A percentile compares a stretch with the other conserved stretches of the same genome.
These are phyloP conservation scores for Magnolia changhungtana DNA, from an alignment of 164 flowering plant genomes.

Conservation along the genomic window DNA sequence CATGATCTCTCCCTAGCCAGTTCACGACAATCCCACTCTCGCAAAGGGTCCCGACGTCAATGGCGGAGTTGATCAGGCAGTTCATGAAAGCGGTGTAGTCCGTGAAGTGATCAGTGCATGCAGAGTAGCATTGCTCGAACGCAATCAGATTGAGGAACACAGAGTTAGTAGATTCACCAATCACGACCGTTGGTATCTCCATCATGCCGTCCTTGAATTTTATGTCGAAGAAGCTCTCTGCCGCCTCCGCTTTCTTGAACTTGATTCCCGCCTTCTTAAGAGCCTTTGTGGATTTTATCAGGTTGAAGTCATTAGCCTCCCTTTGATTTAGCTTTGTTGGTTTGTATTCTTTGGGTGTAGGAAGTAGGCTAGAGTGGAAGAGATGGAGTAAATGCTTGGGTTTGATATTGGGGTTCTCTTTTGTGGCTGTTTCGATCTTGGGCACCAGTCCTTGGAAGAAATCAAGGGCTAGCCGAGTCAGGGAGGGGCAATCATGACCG, in stretches of 20 bases:
- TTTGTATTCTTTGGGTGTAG: no score
- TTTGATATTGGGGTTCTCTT: not conserved
- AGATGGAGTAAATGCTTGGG: slow-evolving; percentile 4
- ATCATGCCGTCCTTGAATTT: not conserved
- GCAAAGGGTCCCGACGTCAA: slow-evolving; percentile 19
- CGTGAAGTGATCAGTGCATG: not conserved
- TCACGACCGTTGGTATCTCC: not conserved
- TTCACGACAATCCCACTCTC: slow-evolving; percentile 9
- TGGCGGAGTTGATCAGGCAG: slow-evolving; percentile 14
- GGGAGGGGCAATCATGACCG: not conserved
- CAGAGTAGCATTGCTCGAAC: not conserved
- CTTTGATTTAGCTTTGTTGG: not conserved
- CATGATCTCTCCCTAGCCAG: slow-evolving; percentile 12
- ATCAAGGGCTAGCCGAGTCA: not conserved
- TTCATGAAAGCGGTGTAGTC: slow-evolving; percentile 25
- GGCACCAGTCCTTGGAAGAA: not conserved
- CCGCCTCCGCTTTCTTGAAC: not conserved
- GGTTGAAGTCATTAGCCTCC: not conserved
- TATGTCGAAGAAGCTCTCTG: not conserved
- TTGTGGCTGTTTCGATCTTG: not conserved
- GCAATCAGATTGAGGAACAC: not conserved
- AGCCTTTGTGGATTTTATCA: not conserved
- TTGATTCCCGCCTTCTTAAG: not conserved
- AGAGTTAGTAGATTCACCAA: not conserved
- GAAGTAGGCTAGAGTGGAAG: not conserved